Conservation (phyloP, 257 asterid species). For the Capsicum chinense region DNA sequence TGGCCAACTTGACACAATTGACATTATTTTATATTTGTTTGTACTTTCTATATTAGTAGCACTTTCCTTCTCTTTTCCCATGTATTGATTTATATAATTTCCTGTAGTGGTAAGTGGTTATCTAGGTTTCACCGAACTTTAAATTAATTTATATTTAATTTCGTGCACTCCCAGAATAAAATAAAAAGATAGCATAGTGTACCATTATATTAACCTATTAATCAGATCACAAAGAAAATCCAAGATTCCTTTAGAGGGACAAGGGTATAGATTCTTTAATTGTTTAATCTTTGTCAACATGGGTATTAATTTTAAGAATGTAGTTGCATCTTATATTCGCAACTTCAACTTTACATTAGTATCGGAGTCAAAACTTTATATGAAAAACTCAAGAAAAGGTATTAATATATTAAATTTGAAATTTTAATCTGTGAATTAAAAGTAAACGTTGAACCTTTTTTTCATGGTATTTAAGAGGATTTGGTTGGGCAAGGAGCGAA, state of each 20-base stretch:
- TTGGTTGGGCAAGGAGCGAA: too few relatives aligned
- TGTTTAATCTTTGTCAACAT: neutral
- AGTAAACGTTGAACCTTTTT: too few relatives aligned
- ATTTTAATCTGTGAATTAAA: too few relatives aligned
- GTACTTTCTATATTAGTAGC: neutral
- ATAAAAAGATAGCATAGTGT: neutral
- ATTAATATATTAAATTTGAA: too few relatives aligned
- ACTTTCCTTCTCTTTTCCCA: neutral
- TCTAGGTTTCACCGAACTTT: neutral
- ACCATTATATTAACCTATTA: neutral
- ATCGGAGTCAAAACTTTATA: too few relatives aligned
- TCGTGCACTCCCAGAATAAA: neutral
- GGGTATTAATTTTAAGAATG: neutral
- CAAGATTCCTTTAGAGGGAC: neutral
- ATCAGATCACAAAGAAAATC: neutral
- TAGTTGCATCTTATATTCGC: neutral
- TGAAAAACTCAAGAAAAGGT: too few relatives aligned
- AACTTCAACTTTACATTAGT: neutral
- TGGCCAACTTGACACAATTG: conserved; percentile 13
- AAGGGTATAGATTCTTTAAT: neutral
- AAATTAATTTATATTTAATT: neutral
- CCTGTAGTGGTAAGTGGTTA: conserved; percentile 3
- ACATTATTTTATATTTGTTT: neutral
- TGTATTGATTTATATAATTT: neutral
- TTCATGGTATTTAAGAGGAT: too few relatives aligned